These are phyloP conservation scores for Ustilago crameri DNA, from an alignment of 1,284 basidiomycete genomes.

Conservation along the genomic window DNA sequence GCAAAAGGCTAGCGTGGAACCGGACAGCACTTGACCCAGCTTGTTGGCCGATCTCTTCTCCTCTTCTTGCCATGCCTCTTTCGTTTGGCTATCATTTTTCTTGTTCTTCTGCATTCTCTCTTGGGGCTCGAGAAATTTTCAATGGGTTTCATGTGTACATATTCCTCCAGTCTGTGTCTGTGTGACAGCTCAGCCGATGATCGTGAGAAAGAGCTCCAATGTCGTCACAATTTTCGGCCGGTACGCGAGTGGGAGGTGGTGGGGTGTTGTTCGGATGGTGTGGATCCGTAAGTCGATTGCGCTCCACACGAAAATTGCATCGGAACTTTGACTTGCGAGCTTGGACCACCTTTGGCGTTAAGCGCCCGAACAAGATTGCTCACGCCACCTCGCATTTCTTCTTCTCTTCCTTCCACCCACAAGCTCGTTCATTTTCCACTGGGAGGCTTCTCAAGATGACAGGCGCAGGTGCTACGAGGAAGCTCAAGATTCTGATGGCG, in stretches of 20 bases:
- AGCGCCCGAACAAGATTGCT: too few species aligned
- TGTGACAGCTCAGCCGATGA: too few species aligned
- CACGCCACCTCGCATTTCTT: background rate
- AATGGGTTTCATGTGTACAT: background rate
- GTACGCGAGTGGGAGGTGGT: too few species aligned
- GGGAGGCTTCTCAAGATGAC: slow-evolving; percentile 11
- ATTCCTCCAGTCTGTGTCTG: too few species aligned
- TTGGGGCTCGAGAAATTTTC: background rate
- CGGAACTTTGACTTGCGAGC: too few species aligned
- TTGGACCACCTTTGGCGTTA: too few species aligned
- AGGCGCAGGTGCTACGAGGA: slow-evolving; percentile 30
- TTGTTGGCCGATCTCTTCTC: background rate
- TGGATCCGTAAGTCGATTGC: too few species aligned
- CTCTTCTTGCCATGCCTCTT: background rate
- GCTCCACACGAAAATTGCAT: too few species aligned
- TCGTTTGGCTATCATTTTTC: background rate
- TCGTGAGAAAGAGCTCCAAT: too few species aligned
- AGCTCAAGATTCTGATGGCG: slow-evolving; percentile 60
- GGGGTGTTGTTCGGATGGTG: too few species aligned
- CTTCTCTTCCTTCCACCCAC: background rate
- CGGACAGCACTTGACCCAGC: background rate
- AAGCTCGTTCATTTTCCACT: background rate
- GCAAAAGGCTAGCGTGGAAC: background rate
- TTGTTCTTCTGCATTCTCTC: background rate
- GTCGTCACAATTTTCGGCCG: too few species aligned